Percentiles rank a stretch among this genome's conserved stretches.
Evolutionary conservation across 441 rosid genomes (phyloP).

Genomic region (Adansonia madagascariensis): DNA sequence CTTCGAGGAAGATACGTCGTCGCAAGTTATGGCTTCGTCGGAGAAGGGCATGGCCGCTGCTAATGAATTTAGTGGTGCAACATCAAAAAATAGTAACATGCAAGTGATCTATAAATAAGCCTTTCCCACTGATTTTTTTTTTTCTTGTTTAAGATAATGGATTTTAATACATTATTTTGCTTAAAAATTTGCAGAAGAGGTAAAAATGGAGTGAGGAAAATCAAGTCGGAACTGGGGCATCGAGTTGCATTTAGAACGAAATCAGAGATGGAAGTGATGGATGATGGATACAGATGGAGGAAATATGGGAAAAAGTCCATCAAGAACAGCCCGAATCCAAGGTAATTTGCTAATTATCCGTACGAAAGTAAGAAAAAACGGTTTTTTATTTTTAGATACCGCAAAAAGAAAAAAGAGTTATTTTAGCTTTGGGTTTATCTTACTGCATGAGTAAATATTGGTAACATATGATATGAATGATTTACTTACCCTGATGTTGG

Average conservation of each 20-base stretch:
- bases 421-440: neutral
- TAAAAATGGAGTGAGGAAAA: slow-evolving; percentile 41
- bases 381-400: too few relatives aligned
- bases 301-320: slow-evolving; percentile 77
- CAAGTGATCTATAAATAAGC: slow-evolving; percentile 36
- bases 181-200: slow-evolving; percentile 35
- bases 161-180: neutral
- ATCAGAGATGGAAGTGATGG: slow-evolving; percentile 63
- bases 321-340: slow-evolving; percentile 64
- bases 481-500: neutral
- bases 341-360: slow-evolving; percentile 40
- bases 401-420: too few relatives aligned
- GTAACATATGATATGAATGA: neutral
- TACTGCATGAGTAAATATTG: neutral
- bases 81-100: slow-evolving; percentile 46
- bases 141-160: neutral
- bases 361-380: neutral
- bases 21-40: slow-evolving; percentile 34
- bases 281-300: slow-evolving; percentile 76
- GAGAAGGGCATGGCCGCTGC: slow-evolving; percentile 36
- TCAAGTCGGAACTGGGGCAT: slow-evolving; percentile 40
- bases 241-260: slow-evolving; percentile 67
- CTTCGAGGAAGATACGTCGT: neutral
- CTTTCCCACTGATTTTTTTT: neutral
- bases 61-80: slow-evolving; percentile 36